Evolutionary conservation across 305 asterid genomes (phyloP).

Genomic region (Fraxinus latifolia): DNA sequence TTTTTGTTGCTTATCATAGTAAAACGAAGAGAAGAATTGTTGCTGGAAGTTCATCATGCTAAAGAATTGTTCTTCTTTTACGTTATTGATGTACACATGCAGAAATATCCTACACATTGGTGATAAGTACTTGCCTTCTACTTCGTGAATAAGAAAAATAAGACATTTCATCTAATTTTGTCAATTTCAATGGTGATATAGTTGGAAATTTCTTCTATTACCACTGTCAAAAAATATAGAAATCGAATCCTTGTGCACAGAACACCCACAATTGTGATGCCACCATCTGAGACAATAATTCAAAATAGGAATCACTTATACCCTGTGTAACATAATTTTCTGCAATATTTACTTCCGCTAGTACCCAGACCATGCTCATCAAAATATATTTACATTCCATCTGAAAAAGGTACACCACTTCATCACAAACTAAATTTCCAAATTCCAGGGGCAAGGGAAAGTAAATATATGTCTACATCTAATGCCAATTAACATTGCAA

Average conservation of each 20-base stretch:
- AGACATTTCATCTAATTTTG: neutral
- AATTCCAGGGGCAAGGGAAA: neutral
- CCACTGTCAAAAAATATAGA: neutral
- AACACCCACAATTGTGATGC: neutral
- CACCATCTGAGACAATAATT: neutral
- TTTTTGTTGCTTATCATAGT: neutral
- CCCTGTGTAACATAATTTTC: neutral
- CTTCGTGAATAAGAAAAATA: neutral
- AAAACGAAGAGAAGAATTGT: neutral
- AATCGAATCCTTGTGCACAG: neutral
- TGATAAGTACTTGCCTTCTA: neutral
- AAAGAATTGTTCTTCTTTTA: neutral
- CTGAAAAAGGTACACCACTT: neutral
- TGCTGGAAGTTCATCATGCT: neutral
- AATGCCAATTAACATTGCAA: slow-evolving; percentile 1
- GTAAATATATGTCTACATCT: neutral
- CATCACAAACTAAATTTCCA: neutral
- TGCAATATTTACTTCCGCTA: neutral
- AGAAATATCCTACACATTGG: neutral
- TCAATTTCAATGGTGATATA: neutral
- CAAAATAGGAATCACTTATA: neutral
- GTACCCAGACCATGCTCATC: neutral
- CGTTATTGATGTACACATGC: neutral
- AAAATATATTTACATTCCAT: neutral
- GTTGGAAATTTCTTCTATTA: neutral